Evolutionary conservation across 768 basidiomycete species (phyloP), one percentile per base, ranked within the genome.

Genomic region (Piloderma croceum): DNA sequence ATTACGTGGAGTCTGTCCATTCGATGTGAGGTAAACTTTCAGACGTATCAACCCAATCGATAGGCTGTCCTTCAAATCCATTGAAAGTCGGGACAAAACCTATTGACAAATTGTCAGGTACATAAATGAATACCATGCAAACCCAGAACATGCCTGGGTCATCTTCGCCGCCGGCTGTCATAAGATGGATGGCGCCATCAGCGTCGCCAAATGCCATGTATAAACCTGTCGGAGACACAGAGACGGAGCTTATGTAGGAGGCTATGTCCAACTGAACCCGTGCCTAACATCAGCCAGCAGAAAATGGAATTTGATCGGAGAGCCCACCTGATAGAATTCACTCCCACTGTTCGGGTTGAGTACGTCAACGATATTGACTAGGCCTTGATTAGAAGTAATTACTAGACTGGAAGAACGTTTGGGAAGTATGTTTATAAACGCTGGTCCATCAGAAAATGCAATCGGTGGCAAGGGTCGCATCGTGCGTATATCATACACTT

Each of bases 161-260:
- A 13, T 62, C 66, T 1, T 69, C 71, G 3, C 71, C 75, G 36
- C 82, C 80, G 31, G 83, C 76, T 36, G 84, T 78, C 53, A 91
- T 65, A 13, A 98, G 65, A 62, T 94, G 90, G 3, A 97, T 74
- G 5, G 70, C 67, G 13, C 93, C 92, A 31, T 88, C 82, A 0
- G 83, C 80, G 52, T 96, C 92, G 1, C 91, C 93, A 49, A 93
- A 91, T 1, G 90, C 92, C 55, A 98, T 70, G 53, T 90, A 96
- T n/a, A 85, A 79, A 24, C 87, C 90, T 4, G 84, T 84, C 2
- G 88, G 81, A 2, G 91, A 90, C 21, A 96, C 65, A 2, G 92
- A 81, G 42, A 81, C 71, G 23, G 89, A 81, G 5, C 79, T 89
- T 39, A 97, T 60, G 58, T 80, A 91, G 1, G 88, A 81, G 0